phyloP scores from a whole-genome alignment of 768 basidiomycete genomes.

The Boletus reticulatus region DNA sequence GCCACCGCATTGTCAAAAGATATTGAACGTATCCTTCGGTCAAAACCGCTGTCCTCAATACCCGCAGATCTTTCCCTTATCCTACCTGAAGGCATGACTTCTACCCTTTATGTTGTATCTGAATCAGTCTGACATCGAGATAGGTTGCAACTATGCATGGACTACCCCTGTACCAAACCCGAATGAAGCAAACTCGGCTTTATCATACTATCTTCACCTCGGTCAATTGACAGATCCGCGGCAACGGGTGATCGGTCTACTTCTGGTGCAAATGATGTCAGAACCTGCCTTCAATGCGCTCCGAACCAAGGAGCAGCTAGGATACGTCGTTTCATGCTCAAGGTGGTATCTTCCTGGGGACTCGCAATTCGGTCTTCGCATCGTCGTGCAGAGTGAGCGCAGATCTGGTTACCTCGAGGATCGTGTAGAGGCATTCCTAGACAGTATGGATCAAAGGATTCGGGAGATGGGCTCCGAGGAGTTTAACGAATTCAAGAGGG shows the following conservation, averaged over 20 bases:
- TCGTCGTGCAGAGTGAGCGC: conserved; percentile 89
- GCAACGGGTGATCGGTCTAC: conserved; percentile 61
- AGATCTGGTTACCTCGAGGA: conserved; percentile 76
- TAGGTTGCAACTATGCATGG: conserved; percentile 73
- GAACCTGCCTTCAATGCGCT: conserved; percentile 92
- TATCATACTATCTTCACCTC: conserved; percentile 84
- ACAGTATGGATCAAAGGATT: conserved; percentile 64
- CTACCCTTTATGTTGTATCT: neutral
- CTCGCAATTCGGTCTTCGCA: conserved; percentile 71
- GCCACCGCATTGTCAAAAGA: conserved; percentile 70
- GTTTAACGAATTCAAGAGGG: conserved; percentile 74
- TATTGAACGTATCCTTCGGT: conserved; percentile 62
- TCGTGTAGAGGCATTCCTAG: conserved; percentile 86
- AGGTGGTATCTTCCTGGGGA: conserved; percentile 58
- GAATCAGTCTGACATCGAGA: conserved; percentile 8
- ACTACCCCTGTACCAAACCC: conserved; percentile 70
- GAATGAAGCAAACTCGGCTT: conserved; percentile 81
- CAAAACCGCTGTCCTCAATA: conserved; percentile 41
- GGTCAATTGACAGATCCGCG: conserved; percentile 65
- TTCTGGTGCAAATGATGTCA: conserved; percentile 81
- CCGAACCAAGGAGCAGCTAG: conserved; percentile 93
- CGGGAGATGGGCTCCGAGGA: conserved; percentile 67
- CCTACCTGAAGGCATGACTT: conserved; percentile 61
- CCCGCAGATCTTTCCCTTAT: conserved; percentile 54
- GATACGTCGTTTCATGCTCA: conserved; percentile 79